Conservation (phyloP, 257 asterid species). For the Petrea volubilis region DNA sequence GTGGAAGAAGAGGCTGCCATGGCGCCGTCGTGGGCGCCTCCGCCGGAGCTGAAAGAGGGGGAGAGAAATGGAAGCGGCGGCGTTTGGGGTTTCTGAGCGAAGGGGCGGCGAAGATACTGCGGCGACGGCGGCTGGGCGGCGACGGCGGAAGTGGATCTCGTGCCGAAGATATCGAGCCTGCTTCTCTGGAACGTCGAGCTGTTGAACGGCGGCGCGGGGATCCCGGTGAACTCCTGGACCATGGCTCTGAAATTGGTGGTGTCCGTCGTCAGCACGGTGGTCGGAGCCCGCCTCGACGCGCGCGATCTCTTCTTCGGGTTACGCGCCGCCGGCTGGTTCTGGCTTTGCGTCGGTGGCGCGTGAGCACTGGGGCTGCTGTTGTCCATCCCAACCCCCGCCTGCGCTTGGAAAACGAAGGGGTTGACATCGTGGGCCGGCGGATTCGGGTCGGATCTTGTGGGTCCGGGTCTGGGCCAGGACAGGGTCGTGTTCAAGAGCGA, state of each 20-base stretch:
- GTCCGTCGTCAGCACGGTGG: constrained; percentile 89
- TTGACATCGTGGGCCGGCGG: constrained; percentile 4
- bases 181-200: constrained; percentile 42
- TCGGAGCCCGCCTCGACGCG: constrained; percentile 92
- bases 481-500: constrained; percentile 19
- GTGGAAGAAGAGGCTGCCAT: constrained; percentile 1
- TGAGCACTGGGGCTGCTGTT: background rate
- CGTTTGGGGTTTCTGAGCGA: constrained; percentile 52
- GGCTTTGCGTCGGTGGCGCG: constrained; percentile 12
- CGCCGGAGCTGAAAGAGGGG: background rate
- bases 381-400: constrained; percentile 11
- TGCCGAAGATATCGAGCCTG: constrained; percentile 54
- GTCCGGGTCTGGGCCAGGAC: constrained; percentile 39
- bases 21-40: constrained; percentile 5
- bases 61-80: constrained; percentile 38
- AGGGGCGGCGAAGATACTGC: constrained; percentile 59
- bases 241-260: constrained; percentile 91
- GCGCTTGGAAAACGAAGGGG: constrained; percentile 15
- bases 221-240: constrained; percentile 96
- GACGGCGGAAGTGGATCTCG: constrained; percentile 38
- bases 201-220: constrained; percentile 80
- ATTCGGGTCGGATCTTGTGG: constrained; percentile 42
- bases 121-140: constrained; percentile 37
- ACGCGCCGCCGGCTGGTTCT: constrained; percentile 40
- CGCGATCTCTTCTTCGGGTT: constrained; percentile 81